Percentiles rank a stretch among this genome's conserved stretches.
phyloP scores from a whole-genome alignment of 1,284 basidiomycete genomes.

The Ceratobasidium sp. region DNA sequence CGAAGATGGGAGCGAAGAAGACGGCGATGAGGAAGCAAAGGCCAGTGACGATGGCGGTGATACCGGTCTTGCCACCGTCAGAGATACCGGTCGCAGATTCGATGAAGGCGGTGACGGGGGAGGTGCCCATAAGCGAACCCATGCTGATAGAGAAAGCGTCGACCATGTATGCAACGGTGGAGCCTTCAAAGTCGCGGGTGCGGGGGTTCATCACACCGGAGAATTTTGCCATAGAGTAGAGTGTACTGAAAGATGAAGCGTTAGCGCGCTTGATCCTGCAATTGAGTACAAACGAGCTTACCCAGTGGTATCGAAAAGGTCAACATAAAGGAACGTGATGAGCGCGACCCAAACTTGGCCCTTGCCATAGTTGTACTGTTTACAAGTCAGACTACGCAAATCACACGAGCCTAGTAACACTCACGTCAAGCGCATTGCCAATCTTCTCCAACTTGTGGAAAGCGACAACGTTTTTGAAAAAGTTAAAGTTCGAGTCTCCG shows the following conservation, averaged over 20 bases:
- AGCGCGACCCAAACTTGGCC: slow-evolving; percentile 88
- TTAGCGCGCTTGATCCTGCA: neutral
- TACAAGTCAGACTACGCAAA: neutral
- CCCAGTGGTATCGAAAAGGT: slow-evolving; percentile 71
- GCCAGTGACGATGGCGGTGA: slow-evolving; percentile 78
- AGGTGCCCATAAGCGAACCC: slow-evolving; percentile 83
- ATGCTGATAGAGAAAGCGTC: slow-evolving; percentile 83
- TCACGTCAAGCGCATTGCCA: slow-evolving; percentile 69
- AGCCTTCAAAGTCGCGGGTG: slow-evolving; percentile 87
- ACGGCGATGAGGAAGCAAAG: slow-evolving; percentile 84
- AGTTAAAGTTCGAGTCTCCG: slow-evolving; percentile 79
- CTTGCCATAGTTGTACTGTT: slow-evolving; percentile 55
- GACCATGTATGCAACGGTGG: slow-evolving; percentile 73
- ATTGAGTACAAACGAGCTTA: neutral
- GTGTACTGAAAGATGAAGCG: slow-evolving; percentile 37
- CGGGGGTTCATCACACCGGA: slow-evolving; percentile 86
- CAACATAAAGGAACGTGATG: slow-evolving; percentile 74
- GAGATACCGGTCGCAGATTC: slow-evolving; percentile 64
- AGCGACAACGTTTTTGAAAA: slow-evolving; percentile 86
- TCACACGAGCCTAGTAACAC: slow-evolving; percentile 43
- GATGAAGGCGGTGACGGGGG: slow-evolving; percentile 87
- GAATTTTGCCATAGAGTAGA: slow-evolving; percentile 92
- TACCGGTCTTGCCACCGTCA: slow-evolving; percentile 89
- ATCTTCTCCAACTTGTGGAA: slow-evolving; percentile 70
- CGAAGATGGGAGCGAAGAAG: slow-evolving; percentile 91